Base-by-base conservation (phyloP, 352 stramenopile genomes). In the Globisporangium ultimum region DNA sequence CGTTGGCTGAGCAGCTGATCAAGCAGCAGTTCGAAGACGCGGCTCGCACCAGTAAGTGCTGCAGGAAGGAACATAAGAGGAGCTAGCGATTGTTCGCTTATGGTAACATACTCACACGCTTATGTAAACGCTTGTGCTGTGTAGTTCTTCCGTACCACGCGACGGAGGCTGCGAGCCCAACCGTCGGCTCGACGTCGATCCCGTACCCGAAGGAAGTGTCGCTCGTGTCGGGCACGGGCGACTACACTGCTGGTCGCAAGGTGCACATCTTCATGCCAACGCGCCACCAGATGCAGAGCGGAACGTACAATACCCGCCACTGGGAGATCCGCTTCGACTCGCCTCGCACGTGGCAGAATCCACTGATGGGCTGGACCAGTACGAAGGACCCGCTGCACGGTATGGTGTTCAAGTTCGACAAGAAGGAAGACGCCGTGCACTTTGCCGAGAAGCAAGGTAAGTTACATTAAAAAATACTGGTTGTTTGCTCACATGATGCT, bases 351-450 rank as follows among this genome's bases (percentile, higher is more conserved):
- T 98, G 93, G 93, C 70, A 81, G 21, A 98, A 98, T 78, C 89
- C 91, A 22, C 77, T 98, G 32, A 98, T 98, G 93, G 91, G 91
- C 58, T 98, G 93, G 93, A 96, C 89, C 34, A 93, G 75, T 55
- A 94, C 79, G 43, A 83, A 82, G 24, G 93, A 98, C 72, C 71
- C 92, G 50, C 84, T 97, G 64, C 77, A 91, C 40, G 85, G 71
- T 61, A 73, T 95, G 56, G 75, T 88, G 61, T 68, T 95, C 67
- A 90, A 87, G 64, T 98, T 98, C 58, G 78, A 93, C 65, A 97
- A 78, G 46, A 81, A 93, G 53, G 80, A 91, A 61, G 84, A 94
- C 12, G 93, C 93, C 15, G 67, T 95, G 47, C 24, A 51, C 36
- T 91, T 89, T 42, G 80, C 78, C 11, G 79, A 97, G 70, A 95